phyloP scores from a whole-genome alignment of 768 basidiomycete species.

The Grammothele lineata region DNA sequence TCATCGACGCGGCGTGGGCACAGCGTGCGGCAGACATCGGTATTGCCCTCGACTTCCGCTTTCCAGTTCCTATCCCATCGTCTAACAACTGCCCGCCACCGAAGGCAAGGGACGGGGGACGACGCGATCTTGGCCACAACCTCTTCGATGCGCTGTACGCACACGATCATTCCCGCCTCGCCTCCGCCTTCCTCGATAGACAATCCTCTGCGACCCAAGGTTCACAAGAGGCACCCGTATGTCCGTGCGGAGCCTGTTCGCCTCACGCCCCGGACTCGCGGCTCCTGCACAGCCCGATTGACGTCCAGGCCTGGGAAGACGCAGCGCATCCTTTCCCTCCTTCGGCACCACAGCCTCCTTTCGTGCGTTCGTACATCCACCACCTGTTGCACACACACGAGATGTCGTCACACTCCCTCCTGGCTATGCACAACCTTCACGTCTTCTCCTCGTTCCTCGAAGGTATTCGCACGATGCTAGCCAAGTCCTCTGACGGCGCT shows the following conservation, averaged over 20 bases:
- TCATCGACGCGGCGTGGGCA: conserved; percentile 75
- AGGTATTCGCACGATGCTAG: conserved; percentile 43
- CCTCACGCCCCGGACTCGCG: conserved; percentile 33
- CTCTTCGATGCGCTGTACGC: conserved; percentile 58
- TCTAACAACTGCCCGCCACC: conserved; percentile 2
- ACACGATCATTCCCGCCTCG: conserved; percentile 55
- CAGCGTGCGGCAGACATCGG: conserved; percentile 64
- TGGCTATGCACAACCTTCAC: conserved; percentile 71
- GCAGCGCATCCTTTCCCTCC: conserved; percentile 25
- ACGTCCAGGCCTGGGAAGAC: conserved; percentile 11
- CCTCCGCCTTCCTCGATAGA: conserved; percentile 35
- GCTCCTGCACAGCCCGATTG: conserved; percentile 44
- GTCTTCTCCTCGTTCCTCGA: conserved; percentile 64
- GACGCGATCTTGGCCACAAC: conserved; percentile 62
- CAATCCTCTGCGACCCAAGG: not conserved
- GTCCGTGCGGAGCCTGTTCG: conserved; percentile 55
- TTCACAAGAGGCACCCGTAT: conserved; percentile 23
- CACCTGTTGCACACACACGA: conserved; percentile 87
- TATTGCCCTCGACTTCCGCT: conserved; percentile 73
- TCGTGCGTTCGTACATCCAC: conserved; percentile 68
- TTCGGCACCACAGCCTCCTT: conserved; percentile 19
- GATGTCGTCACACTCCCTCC: conserved; percentile 78
- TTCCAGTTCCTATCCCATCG: conserved; percentile 39
- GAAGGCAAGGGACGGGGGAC: conserved; percentile 19
- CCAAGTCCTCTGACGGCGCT: not conserved